Conservation (phyloP, 179 eudicot genomes). For the Dionaea muscipula region DNA sequence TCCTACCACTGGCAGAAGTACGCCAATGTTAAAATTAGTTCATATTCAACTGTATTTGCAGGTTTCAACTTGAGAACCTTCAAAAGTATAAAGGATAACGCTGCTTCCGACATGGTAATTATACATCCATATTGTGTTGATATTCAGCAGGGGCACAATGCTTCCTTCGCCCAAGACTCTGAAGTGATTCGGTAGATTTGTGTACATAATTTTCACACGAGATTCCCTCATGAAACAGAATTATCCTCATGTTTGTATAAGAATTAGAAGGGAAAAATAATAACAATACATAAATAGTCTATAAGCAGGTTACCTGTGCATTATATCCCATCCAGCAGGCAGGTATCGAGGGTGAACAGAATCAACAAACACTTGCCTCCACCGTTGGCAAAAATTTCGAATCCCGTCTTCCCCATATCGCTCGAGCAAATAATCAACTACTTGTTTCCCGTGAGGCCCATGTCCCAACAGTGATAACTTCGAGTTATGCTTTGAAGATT, state of each 20-base stretch:
- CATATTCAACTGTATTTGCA: too few species aligned
- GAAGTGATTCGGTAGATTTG: too few species aligned
- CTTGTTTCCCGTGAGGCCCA: constrained; percentile 89
- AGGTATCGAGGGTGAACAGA: constrained; percentile 70
- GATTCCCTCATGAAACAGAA: background rate
- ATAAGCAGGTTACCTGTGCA: constrained; percentile 56
- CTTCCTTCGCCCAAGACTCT: too few species aligned
- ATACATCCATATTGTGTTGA: too few species aligned
- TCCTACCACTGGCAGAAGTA: constrained; percentile 68
- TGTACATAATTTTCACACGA: too few species aligned
- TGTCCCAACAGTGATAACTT: constrained; percentile 82
- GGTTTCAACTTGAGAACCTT: too few species aligned
- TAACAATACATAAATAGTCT: too few species aligned
- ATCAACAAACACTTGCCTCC: constrained; percentile 90
- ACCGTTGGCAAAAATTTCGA: constrained; percentile 77
- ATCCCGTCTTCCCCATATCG: constrained; percentile 77
- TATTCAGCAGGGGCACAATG: too few species aligned
- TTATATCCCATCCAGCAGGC: constrained; percentile 94
- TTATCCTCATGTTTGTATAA: background rate
- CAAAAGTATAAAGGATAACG: too few species aligned
- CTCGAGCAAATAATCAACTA: constrained; percentile 52
- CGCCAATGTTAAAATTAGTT: constrained; percentile 22
- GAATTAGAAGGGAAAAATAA: too few species aligned
- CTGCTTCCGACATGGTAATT: too few species aligned
- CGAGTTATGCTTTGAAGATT: constrained; percentile 29